Evolutionary conservation across 192 early-diverging fungal species (phyloP), one percentile per base, ranked within the genome.

Genomic region (Backusella tuberculispora): DNA sequence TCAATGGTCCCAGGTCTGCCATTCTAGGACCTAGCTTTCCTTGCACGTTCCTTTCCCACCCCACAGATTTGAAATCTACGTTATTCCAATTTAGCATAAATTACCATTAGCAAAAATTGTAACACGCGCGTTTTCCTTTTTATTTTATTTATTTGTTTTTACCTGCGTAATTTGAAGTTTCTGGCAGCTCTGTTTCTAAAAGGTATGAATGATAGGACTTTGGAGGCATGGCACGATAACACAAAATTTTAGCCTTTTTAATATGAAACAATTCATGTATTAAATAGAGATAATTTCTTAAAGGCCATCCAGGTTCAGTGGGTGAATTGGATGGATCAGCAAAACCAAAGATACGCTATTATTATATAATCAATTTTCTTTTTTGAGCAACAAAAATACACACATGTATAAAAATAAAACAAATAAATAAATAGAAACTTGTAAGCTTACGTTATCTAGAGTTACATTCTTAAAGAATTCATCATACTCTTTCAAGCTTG

Each of bases 41-140:
- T 15, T 85, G 71, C 8, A 86, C 82, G 83, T 94, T 93, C 77
- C 92, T 93, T 84, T 98, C 96, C 98, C 98, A 99, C 19, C 97
- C 98, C 63, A 94, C 93, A 56, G 86, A 76, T 80, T 93, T 93
- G 2, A 90, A 12, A 19, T 26, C 40, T 42, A 17, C 10, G 13
- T 71, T 8, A 68, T 42, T 37, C 26, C 19, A 19, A 50, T 50
- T 50, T 50, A 46, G 40, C 15, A 17, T 38, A 26, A 70, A 44
- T 6, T 56, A 72, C 53, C 71, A 63, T 63, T 47, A 24, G 29
- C 29, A 34, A 34, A 34, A 34, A 0, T 34, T 65, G 24, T 65
- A 40, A 65, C 29, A 48, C n/a, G 47, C n/a, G 47, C 48, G 6
- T 19, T 8, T 50, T 8, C 14, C 45, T 46, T 63, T 29, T 29